Conservation (phyloP, 768 basidiomycete species). For the Pleurotus ostreatus region DNA sequence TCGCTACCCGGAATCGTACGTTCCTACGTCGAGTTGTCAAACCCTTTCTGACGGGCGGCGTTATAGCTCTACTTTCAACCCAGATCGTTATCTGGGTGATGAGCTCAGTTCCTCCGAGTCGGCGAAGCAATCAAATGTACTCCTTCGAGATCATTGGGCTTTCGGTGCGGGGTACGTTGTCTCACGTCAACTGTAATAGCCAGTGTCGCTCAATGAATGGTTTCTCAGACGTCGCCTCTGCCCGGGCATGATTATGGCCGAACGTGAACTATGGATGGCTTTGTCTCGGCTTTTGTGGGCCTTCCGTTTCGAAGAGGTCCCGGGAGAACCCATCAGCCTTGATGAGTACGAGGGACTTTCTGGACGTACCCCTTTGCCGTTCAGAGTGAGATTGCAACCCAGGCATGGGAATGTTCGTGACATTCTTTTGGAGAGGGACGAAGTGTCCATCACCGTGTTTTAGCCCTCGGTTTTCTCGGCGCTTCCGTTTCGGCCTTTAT, state of each 20-base stretch:
- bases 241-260: slow-evolving; percentile 29
- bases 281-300: slow-evolving; percentile 32
- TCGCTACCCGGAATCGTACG: slow-evolving; percentile 24
- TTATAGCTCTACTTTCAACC: slow-evolving; percentile 22
- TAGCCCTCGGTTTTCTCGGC: too few species aligned
- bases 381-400: slow-evolving; percentile 15
- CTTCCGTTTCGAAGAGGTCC: slow-evolving; percentile 22
- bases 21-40: slow-evolving; percentile 11
- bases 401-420: slow-evolving; percentile 8
- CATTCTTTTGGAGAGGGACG: slow-evolving; percentile 6
- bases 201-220: not conserved
- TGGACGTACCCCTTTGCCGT: slow-evolving; percentile 27
- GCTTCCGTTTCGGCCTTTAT: too few species aligned
- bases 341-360: slow-evolving; percentile 30
- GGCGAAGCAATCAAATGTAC: slow-evolving; percentile 22
- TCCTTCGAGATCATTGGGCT: slow-evolving; percentile 31
- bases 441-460: not conserved
- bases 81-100: slow-evolving; percentile 30
- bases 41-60: not conserved
- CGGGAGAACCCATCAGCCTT: slow-evolving; percentile 28
- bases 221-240: slow-evolving; percentile 24
- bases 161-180: slow-evolving; percentile 32
- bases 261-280: slow-evolving; percentile 29
- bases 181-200: not conserved
- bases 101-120: slow-evolving; percentile 24